These are phyloP conservation scores for Strombidium stylifer DNA, from an alignment of 73 alveolate species.

Conservation along the genomic window DNA sequence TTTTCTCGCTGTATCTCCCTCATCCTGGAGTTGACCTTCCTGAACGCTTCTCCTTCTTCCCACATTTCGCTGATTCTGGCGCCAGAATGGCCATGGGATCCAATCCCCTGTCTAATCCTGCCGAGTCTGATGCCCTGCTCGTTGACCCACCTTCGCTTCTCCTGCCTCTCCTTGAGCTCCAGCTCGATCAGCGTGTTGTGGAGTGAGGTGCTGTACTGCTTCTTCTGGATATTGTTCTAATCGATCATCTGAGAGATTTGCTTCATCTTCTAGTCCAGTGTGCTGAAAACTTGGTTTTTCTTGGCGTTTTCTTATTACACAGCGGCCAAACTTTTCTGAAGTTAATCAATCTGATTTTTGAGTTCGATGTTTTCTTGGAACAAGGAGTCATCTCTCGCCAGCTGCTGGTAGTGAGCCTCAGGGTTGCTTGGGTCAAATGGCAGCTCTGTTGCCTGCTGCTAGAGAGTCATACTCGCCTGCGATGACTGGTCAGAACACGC, in stretches of 20 bases:
- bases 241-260: not conserved
- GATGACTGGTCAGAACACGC: no score
- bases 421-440: no score
- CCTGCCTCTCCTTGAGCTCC: conserved; percentile 79
- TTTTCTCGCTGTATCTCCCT: conserved; percentile 43
- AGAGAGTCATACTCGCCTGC: no score
- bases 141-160: conserved; percentile 64
- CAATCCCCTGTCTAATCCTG: no score
- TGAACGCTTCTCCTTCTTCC: conserved; percentile 94
- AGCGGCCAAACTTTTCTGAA: no score
- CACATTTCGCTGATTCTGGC: conserved; percentile 78
- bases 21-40: conserved; percentile 16
- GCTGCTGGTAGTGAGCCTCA: no score
- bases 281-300: conserved; percentile 3
- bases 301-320: conserved; percentile 7
- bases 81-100: conserved; percentile 49
- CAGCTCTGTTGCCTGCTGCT: no score
- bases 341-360: no score
- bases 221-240: conserved; percentile 5
- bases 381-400: no score
- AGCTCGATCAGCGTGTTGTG: conserved; percentile 17
- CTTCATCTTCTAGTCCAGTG: conserved; percentile 10
- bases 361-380: no score
- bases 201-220: conserved; percentile 6
- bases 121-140: conserved; percentile 85